Conservation (phyloP, 2,329 filamentous ascomycete genomes). For the Claviceps sp. region DNA sequence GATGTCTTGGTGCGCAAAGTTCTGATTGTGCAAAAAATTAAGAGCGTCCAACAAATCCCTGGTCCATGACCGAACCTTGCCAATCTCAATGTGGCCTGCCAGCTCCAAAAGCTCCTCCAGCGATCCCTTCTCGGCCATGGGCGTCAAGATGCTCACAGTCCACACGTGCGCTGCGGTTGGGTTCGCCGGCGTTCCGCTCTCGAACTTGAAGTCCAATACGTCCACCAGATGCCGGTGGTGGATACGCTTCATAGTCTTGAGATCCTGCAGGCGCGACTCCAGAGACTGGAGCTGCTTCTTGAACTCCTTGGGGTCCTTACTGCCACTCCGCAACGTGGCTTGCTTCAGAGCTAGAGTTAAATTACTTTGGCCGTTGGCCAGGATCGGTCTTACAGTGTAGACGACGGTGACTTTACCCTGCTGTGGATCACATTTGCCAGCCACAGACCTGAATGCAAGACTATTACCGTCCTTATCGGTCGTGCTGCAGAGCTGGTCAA, state of each 20-base stretch:
- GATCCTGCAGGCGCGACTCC: constrained; percentile 60
- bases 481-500: constrained; percentile 53
- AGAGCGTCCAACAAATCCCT: constrained; percentile 80
- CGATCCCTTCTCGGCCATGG: constrained; percentile 70
- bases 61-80: constrained; percentile 78
- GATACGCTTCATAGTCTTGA: constrained; percentile 61
- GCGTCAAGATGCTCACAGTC: constrained; percentile 62
- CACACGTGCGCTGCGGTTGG: constrained; percentile 32
- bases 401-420: constrained; percentile 53
- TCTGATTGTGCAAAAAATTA: constrained; percentile 73
- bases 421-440: constrained; percentile 52
- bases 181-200: constrained; percentile 33
- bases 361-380: constrained; percentile 38
- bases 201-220: constrained; percentile 72
- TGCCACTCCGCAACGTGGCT: constrained; percentile 42
- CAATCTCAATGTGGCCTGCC: constrained; percentile 57
- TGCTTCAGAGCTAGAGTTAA: constrained; percentile 65
- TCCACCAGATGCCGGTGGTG: constrained; percentile 66
- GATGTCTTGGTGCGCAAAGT: constrained; percentile 71
- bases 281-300: constrained; percentile 66
- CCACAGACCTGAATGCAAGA: constrained; percentile 56
- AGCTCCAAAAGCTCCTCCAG: constrained; percentile 71
- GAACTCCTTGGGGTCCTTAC: constrained; percentile 47
- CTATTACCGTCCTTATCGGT: constrained; percentile 50
- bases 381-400: constrained; percentile 58